These are phyloP conservation scores for Alternaria atra DNA, from an alignment of 2,329 filamentous ascomycete species.

Conservation along the genomic window DNA sequence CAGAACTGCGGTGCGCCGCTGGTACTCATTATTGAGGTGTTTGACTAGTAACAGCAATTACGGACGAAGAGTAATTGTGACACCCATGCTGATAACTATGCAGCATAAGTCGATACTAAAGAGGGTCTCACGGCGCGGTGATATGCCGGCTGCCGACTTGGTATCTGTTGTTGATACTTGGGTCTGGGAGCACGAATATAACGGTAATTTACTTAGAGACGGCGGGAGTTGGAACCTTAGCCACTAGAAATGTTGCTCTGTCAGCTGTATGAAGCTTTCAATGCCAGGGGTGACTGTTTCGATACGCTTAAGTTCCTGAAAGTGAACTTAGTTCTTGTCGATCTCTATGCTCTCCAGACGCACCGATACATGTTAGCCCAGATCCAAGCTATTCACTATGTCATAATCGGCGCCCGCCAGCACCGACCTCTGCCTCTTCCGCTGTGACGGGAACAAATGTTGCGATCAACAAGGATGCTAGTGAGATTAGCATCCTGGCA, in stretches of 20 bases:
- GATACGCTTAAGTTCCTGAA: slow-evolving; percentile 5
- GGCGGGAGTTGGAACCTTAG: background rate
- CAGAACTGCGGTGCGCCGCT: background rate
- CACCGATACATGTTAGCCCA: slow-evolving; percentile 20
- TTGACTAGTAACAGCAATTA: background rate
- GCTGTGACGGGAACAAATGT: slow-evolving; percentile 17
- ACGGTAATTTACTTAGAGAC: background rate
- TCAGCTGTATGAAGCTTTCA: slow-evolving; percentile 4
- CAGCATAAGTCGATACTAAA: background rate
- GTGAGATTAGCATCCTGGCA: slow-evolving; percentile 8
- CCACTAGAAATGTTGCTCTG: background rate
- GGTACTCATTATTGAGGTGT: background rate
- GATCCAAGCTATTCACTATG: slow-evolving; percentile 21
- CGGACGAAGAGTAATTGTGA: background rate
- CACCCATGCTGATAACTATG: background rate
- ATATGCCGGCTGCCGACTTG: slow-evolving; percentile 2
- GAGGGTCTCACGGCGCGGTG: slow-evolving; percentile 5
- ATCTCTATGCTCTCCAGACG: slow-evolving; percentile 21
- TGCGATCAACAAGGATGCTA: slow-evolving; percentile 13
- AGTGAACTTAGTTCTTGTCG: slow-evolving; percentile 19
- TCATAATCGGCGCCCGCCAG: slow-evolving; percentile 34
- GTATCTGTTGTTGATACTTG: background rate
- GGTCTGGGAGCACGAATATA: background rate
- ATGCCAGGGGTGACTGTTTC: slow-evolving; percentile 7
- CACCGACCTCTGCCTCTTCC: slow-evolving; percentile 22